Base-by-base conservation (phyloP, 257 asterid species). In the Ehretia macrophylla region DNA sequence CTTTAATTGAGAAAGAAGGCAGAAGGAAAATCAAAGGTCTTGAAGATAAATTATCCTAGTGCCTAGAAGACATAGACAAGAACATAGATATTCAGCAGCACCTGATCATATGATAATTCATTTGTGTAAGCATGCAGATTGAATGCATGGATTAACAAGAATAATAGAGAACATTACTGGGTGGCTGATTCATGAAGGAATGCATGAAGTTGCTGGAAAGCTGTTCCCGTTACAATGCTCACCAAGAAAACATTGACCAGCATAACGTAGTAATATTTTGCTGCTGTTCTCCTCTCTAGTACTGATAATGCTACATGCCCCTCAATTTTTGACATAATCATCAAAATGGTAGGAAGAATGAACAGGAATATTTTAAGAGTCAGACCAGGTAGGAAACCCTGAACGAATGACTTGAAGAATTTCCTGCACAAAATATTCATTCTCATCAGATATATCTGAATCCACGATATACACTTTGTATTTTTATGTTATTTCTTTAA, bases 321-420 rank as follows among this genome's bases (percentile, higher is more conserved):
- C 80, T 93, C 99, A 39, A 93, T 67, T 69, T 93, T 89, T 19
- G 99, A 89, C 95, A 93, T 81, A 37, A 89, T 17, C 97, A 93
- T 80, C 56, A 93, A 73, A 56, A 85, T 49, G 0, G 71, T 40
- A 1, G 99, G 97, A 59, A 93, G 95, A 67, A 81, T 18, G 42
- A 77, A 53, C 69, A 93, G 69, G 71, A 93, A 93, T 48, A 89
- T 55, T 68, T 93, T 90, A 40, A 93, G 99, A 51, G 85, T 77
- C 27, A 93, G 79, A 69, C 97, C 97, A 17, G 99, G 99, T 69
- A 89, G 84, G 75, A 93, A 93, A 73, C 99, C 99, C 94, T 86
- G 96, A 35, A 93, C 76, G 68, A 93, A 80, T 18, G 96, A 86
- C 84, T 93, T 93, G 58, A 83, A 64, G 57, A 89, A 81, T 6